Conservation (phyloP, 2,329 filamentous ascomycete species). For the Tolypocladium tundrense region DNA sequence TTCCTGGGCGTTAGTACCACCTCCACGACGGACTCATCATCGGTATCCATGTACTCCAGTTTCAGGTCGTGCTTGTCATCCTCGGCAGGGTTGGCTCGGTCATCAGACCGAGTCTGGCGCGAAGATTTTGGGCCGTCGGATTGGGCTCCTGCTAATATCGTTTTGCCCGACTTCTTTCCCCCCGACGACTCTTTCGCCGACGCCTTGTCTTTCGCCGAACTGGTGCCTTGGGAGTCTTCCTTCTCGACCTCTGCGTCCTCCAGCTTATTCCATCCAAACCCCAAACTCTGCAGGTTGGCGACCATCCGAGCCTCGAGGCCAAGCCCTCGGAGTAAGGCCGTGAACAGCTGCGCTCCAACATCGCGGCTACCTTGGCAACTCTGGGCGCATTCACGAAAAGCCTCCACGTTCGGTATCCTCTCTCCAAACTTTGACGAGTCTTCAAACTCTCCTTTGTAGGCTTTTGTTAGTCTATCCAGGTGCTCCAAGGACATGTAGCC, state of each 20-base stretch:
- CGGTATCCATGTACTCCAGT: constrained; percentile 34
- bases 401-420: constrained; percentile 52
- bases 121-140: constrained; percentile 7
- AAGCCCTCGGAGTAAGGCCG: constrained; percentile 68
- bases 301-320: constrained; percentile 78
- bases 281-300: constrained; percentile 72
- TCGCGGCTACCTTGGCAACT: constrained; percentile 74
- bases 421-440: constrained; percentile 66
- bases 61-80: constrained; percentile 39
- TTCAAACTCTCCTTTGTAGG: constrained; percentile 52
- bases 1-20: constrained; percentile 33
- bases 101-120: constrained; percentile 6
- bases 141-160: constrained; percentile 5
- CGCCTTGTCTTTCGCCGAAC: constrained; percentile 4
- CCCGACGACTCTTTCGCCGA: constrained; percentile 6
- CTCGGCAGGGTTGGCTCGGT: constrained; percentile 10
- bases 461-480: constrained; percentile 63
- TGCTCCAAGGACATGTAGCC: constrained; percentile 76
- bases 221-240: constrained; percentile 7
- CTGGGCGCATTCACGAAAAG: constrained; percentile 60
- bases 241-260: constrained; percentile 61
- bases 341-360: constrained; percentile 81
- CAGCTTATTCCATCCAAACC: constrained; percentile 81
- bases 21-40: constrained; percentile 51
- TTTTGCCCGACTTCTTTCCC: neutral